These are phyloP conservation scores for Ogataea populi-albae DNA, from an alignment of 805 yeast species.

Conservation along the genomic window DNA sequence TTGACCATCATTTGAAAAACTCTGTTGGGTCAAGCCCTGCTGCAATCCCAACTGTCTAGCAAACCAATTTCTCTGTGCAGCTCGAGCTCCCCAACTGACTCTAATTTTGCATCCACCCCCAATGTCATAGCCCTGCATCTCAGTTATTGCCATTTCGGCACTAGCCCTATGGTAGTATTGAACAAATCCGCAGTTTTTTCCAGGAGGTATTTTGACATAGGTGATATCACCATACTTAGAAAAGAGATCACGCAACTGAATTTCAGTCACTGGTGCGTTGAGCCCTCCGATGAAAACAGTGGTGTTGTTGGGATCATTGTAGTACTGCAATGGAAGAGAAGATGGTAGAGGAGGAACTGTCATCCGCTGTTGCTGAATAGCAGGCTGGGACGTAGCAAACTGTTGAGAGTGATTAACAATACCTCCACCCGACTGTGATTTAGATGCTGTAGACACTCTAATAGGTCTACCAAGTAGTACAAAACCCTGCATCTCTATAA, in stretches of 20 bases:
- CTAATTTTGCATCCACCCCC: constrained; percentile 74
- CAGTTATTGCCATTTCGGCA: constrained; percentile 81
- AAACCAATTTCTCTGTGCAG: constrained; percentile 40
- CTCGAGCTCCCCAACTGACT: constrained; percentile 81
- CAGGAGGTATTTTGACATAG: constrained; percentile 76
- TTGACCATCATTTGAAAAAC: constrained; percentile 5
- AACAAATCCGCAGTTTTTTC: constrained; percentile 79
- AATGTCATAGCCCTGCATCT: constrained; percentile 88
- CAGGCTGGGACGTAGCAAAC: constrained; percentile 12
- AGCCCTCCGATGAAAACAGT: constrained; percentile 68
- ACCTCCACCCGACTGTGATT: constrained; percentile 19
- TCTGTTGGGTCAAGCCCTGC: constrained; percentile 17
- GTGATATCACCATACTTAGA: constrained; percentile 71
- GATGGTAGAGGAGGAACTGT: constrained; percentile 29
- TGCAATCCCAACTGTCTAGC: constrained; percentile 33
- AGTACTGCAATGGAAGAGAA: constrained; percentile 53
- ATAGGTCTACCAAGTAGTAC: constrained; percentile 71
- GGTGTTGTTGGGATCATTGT: constrained; percentile 58
- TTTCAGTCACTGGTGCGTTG: constrained; percentile 54
- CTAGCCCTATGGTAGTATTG: constrained; percentile 73
- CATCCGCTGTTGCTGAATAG: constrained; percentile 11
- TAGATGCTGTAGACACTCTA: constrained; percentile 67
- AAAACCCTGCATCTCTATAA: constrained; percentile 79
- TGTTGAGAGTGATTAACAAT: background rate
- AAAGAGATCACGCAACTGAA: constrained; percentile 59